Evolutionary conservation across 306 rosid species (phyloP).

Genomic region (Elaeagnus macrophylla): DNA sequence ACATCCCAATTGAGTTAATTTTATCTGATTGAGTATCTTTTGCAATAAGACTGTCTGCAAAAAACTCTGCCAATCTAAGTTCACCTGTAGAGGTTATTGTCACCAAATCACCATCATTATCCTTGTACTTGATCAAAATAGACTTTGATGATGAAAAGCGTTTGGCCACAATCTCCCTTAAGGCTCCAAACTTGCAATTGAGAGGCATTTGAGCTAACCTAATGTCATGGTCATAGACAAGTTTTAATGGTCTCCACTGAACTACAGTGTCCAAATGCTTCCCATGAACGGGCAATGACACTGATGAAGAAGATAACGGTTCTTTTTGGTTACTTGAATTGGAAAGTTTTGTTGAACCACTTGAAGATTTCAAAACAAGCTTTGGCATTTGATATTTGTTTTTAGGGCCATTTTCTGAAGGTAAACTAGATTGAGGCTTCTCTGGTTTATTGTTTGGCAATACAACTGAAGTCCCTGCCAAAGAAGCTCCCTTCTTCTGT

Average conservation of each 20-base stretch:
- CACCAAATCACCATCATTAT: conserved; percentile 84
- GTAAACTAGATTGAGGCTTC: conserved; percentile 36
- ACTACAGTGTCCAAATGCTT: conserved; percentile 25
- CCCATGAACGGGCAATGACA: conserved; percentile 21
- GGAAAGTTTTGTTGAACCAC: conserved; percentile 36
- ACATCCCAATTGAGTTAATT: conserved; percentile 47
- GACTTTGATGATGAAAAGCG: conserved; percentile 82
- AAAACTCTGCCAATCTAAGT: conserved; percentile 77
- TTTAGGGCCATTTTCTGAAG: conserved; percentile 56
- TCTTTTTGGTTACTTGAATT: conserved; percentile 35
- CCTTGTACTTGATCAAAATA: conserved; percentile 83
- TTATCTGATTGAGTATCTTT: conserved; percentile 50
- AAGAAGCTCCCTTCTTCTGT: conserved; percentile 42
- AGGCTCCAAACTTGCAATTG: conserved; percentile 37
- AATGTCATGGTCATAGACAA: conserved; percentile 81
- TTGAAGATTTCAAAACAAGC: conserved; percentile 58
- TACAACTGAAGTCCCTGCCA: conserved; percentile 27
- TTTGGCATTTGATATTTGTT: conserved; percentile 45
- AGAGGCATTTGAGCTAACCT: conserved; percentile 84
- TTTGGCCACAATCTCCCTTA: conserved; percentile 70
- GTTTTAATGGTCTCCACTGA: conserved; percentile 59
- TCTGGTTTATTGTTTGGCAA: conserved; percentile 43
- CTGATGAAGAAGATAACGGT: conserved; percentile 23
- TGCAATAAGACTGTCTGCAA: conserved; percentile 44
- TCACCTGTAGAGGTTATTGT: conserved; percentile 83